These are phyloP conservation scores for Ogataea angusta DNA, from an alignment of 805 yeast genomes.

Conservation along the genomic window DNA sequence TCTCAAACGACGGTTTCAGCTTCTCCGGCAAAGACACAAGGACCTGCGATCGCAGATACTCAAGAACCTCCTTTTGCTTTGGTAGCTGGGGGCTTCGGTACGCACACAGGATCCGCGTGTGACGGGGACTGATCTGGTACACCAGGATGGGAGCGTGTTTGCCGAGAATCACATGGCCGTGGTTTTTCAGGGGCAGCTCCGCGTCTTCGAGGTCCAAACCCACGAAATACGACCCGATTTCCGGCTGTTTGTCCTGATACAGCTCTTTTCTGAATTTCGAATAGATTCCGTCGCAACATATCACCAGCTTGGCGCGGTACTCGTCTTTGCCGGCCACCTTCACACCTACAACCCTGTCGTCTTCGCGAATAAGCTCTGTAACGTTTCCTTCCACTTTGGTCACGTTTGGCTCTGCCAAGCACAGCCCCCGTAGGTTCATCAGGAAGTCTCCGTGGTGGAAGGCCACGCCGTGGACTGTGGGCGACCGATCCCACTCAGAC, in stretches of 20 bases:
- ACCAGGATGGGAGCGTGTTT: constrained; percentile 82
- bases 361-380: constrained; percentile 56
- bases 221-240: constrained; percentile 77
- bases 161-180: constrained; percentile 90
- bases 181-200: constrained; percentile 64
- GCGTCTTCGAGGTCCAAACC: constrained; percentile 78
- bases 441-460: constrained; percentile 93
- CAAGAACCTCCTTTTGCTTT: constrained; percentile 48
- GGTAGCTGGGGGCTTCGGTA: constrained; percentile 75
- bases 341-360: constrained; percentile 69
- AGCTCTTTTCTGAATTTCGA: constrained; percentile 85
- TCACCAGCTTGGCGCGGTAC: constrained; percentile 60
- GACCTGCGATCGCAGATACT: constrained; percentile 59
- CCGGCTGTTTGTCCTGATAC: constrained; percentile 57
- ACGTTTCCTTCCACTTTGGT: constrained; percentile 82
- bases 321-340: constrained; percentile 45
- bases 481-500: constrained; percentile 56
- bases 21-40: constrained; percentile 64
- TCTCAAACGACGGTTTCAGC: constrained; percentile 62
- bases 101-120: constrained; percentile 88
- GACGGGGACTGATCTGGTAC: constrained; percentile 79
- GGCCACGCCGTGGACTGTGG: constrained; percentile 68
- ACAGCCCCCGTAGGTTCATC: constrained; percentile 69
- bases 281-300: constrained; percentile 90
- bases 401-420: constrained; percentile 66